Base-by-base conservation (phyloP, 2,329 filamentous ascomycete genomes). In the Microascus cirrosus region DNA sequence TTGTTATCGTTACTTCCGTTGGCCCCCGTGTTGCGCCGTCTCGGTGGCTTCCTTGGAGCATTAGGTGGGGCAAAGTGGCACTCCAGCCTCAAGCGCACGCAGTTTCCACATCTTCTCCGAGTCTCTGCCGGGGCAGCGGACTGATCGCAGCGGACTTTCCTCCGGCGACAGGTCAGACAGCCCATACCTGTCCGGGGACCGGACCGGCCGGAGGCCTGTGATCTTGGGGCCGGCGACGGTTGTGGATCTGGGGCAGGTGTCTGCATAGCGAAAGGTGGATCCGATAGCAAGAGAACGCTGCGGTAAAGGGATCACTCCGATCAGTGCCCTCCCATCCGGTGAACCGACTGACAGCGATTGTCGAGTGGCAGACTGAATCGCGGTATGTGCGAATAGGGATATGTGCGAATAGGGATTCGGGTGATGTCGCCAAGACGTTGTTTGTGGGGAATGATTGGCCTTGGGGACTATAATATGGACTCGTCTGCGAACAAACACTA, bases 121-220 rank as follows among this genome's bases (percentile, higher is more conserved):
- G 45, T 11, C 22, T 50, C 45, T 5, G 20, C 45, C 45, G 45
- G 18, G 7, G 45, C 45, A 24, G 45, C 60, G 8, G 48, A 45
- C 36, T 62, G 62, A 28, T 62, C 61, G 42, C 63, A 64, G 34
- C 59, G 60, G 50, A 63, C 63, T 48, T 64, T 64, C 52, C 63
- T 59, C 42, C 60, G 59, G 34, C 63, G 60, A n/a, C 61, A 65
- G 10, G 63, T 65, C 32, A 61, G 32, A 51, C 64, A 65, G 22
- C 61, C 62, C 12, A 60, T 60, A 28, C 63, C 59, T 8, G 45
- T 50, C 22, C 45, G 45, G 45, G 45, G 45, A 2, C 45, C 45
- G n/a, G 45, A 50, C 12, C 45, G 45, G 45, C 45, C 45, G 45
- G 45, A 50, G 2, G 45, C 45, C 20, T 50, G 45, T 22, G 45